Evolutionary conservation across 2,329 filamentous ascomycete species (phyloP), one percentile per base, ranked within the genome.

Genomic region (Clonostachys chloroleuca): DNA sequence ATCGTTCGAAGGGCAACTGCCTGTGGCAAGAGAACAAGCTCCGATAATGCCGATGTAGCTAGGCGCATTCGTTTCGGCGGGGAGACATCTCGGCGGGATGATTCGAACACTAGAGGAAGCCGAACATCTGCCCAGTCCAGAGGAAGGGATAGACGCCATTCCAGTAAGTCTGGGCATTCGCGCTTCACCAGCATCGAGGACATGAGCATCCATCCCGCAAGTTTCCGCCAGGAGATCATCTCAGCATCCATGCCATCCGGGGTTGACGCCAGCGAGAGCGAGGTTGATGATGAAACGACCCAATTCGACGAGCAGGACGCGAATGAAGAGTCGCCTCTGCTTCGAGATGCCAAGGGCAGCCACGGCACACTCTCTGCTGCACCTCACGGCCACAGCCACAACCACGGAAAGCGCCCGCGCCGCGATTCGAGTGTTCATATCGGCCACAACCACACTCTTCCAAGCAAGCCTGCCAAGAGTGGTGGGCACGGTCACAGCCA

Each of bases 201-300:
- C 47, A 86, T 95, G 55, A 89, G 86, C 62, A 88, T 95, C 45
- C 88, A 96, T 62, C 94, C 94, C 4, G 87, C 90, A 20, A 92
- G 86, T 52, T 91, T 97, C 73, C 79, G 94, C 54, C 88, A 95
- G 63, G 90, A 92, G 47, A 96, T 99, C 56, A 95, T 97, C 54
- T 85, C 86, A 36, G 89, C 89, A n/a, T 86, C 84, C 50, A 80
- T 81, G 44, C 72, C 83, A 33, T 54, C 59, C 12, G 57, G 56
- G 4, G 49, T 51, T 42, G 81, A 80, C 37, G 71, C 75, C 5
- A 69, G 75, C 44, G 40, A 35, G 24, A 79, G 74, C 49, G 77
- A 77, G 34, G 67, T 66, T 12, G 78, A 79, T 14, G 75, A 77
- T 7, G 68, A 70, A 14, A 67, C 69, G 9, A 68, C 72, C 7